Evolutionary conservation across 176 grass and related monocot species (phyloP), one percentile per base, ranked within the genome.

Genomic region (Stipa capillata): DNA sequence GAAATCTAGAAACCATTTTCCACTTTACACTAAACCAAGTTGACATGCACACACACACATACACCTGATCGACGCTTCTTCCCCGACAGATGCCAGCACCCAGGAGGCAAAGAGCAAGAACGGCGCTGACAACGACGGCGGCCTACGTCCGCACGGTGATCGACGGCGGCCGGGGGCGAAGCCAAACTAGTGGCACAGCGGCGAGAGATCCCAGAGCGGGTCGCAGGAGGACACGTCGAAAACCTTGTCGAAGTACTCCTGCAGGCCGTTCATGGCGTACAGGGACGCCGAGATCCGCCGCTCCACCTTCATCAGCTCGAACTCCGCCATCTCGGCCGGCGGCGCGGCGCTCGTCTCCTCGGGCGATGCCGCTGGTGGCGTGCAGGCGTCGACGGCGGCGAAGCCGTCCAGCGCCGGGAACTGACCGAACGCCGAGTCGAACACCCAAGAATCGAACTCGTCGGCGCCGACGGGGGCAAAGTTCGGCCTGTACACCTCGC

Each of bases 231-330:
- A 84, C 63, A 84, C 80, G 62, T 93, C 84, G 28, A 90, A 50
- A 85, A 92, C 76, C 76, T 53, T 80, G 47, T 94, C 90, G 49
- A 90, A 94, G 84, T 91, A 98, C 88, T 95, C 88, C 48, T 93
- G 90, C 65, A 99, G 80, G 56, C 88, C 86, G 70, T 91, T 91
- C 58, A 91, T 91, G 76, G 86, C 80, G 83, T 91, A 89, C 44
- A 94, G 88, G 7, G 86, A 94, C 31, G 88, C 88, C 70, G 91
- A 94, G 83, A 90, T 86, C 58, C 89, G 85, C 51, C 88, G 79
- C 83, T 94, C 88, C 83, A 94, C 86, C 89, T 89, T 93, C 74
- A 94, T 92, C 79, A 87, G 89, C 48, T 98, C 95, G 49, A 91
- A 90, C 78, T 98, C 95, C 3, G 78, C 83, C 70, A 94, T 88